A percentile compares a stretch with the other conserved stretches of the same genome.
These are phyloP conservation scores for Pseudonitzschia multistriata DNA, from an alignment of 108 stramenopile genomes.

Conservation along the genomic window DNA sequence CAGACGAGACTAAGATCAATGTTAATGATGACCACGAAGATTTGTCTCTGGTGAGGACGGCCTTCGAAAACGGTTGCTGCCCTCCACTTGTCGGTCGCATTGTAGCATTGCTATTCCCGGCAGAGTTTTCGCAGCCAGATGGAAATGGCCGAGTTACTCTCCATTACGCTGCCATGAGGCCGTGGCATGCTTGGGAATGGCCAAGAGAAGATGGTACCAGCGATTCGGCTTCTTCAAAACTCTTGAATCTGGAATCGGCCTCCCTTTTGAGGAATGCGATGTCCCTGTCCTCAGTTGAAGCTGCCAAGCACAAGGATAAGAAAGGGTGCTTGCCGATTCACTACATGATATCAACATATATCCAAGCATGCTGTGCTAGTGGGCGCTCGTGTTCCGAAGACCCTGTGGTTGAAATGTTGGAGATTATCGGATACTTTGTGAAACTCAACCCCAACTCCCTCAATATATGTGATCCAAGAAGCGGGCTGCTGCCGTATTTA, in stretches of 20 bases:
- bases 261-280: conserved; percentile 48
- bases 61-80: conserved; percentile 51
- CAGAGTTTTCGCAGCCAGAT: conserved; percentile 42
- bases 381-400: conserved; percentile 38
- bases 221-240: conserved; percentile 18
- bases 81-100: conserved; percentile 54
- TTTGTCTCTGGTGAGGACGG: conserved; percentile 46
- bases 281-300: conserved; percentile 36
- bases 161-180: conserved; percentile 59
- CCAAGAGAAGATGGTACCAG: conserved; percentile 39
- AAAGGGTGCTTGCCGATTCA: conserved; percentile 54
- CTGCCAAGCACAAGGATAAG: conserved; percentile 38
- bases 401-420: conserved; percentile 38
- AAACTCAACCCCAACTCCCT: conserved; percentile 51
- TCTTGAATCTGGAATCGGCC: conserved; percentile 50
- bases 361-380: conserved; percentile 42
- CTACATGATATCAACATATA: conserved; percentile 57
- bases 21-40: conserved; percentile 10
- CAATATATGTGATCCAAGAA: conserved; percentile 46
- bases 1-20: background rate
- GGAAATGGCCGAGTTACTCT: conserved; percentile 53
- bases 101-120: conserved; percentile 49
- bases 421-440: conserved; percentile 43
- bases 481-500: conserved; percentile 60
- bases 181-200: conserved; percentile 55